A percentile compares a stretch with the other conserved stretches of the same genome.
Evolutionary conservation across 2,329 filamentous ascomycete species (phyloP).

Genomic region (Chaetomiaceae sp.): DNA sequence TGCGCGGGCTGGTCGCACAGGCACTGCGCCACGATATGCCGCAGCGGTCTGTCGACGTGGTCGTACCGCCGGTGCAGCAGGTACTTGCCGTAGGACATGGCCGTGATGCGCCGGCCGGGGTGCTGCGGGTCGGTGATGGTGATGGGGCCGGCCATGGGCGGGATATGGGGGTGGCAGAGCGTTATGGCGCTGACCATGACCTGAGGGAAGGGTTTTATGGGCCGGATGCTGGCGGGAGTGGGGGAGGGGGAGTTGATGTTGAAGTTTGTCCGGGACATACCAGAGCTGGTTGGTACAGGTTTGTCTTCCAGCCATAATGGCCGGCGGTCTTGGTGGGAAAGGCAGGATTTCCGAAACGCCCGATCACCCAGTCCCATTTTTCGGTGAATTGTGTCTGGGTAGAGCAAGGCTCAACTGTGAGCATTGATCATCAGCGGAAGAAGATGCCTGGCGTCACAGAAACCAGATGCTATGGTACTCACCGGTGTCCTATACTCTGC

Average conservation of each 20-base stretch:
- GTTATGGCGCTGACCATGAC: neutral
- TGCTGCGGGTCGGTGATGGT: neutral
- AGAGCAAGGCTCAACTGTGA: neutral
- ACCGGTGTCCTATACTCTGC: neutral
- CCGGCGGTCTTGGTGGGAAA: neutral
- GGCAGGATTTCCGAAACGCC: neutral
- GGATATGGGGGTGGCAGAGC: neutral
- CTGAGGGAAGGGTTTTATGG: neutral
- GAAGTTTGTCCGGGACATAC: neutral
- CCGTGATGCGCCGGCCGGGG: neutral
- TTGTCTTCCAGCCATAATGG: neutral
- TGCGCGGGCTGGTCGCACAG: neutral
- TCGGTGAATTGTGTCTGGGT: conserved; percentile 2
- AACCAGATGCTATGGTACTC: neutral
- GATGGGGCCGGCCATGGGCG: neutral
- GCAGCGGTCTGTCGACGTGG: neutral
- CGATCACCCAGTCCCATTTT: conserved; percentile 1
- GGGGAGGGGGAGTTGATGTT: neutral
- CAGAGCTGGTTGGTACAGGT: conserved; percentile 2
- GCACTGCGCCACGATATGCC: neutral
- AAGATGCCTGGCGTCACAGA: neutral
- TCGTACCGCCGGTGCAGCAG: neutral
- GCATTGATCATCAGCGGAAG: neutral
- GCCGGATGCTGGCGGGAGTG: neutral
- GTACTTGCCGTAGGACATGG: neutral